Evolutionary conservation across 805 yeast genomes (phyloP).

Genomic region (Metschnikowia bowlesiae): DNA sequence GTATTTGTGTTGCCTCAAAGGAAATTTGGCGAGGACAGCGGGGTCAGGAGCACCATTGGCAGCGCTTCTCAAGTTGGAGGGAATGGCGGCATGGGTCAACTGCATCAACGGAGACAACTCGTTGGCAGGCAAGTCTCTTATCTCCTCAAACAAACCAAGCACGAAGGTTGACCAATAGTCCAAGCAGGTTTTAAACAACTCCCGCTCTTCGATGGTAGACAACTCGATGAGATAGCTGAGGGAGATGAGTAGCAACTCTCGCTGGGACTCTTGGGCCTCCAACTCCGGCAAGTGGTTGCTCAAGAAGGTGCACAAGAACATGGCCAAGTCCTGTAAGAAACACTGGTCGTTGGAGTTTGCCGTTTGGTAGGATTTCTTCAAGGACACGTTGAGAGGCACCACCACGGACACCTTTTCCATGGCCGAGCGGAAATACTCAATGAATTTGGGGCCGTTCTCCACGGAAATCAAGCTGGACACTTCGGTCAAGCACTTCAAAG

Average conservation of each 20-base stretch:
- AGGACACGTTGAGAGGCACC: constrained; percentile 60
- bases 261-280: constrained; percentile 49
- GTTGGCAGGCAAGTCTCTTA: constrained; percentile 69
- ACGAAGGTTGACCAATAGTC: constrained; percentile 94
- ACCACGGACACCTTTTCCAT: constrained; percentile 66
- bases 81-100: constrained; percentile 37
- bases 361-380: constrained; percentile 63
- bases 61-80: constrained; percentile 33
- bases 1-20: constrained; percentile 83
- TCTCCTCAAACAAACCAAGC: constrained; percentile 76
- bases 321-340: constrained; percentile 89
- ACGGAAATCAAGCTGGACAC: constrained; percentile 66
- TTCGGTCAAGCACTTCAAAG: constrained; percentile 92
- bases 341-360: constrained; percentile 87
- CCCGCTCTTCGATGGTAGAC: constrained; percentile 91
- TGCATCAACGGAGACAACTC: constrained; percentile 77
- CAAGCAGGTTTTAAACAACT: constrained; percentile 88
- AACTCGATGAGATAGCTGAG: constrained; percentile 79
- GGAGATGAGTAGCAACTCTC: constrained; percentile 61
- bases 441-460: constrained; percentile 51
- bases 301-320: constrained; percentile 84
- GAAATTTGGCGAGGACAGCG: constrained; percentile 65
- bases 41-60: constrained; percentile 85
- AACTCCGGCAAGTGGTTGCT: constrained; percentile 64
- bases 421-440: constrained; percentile 64